Evolutionary conservation across 2,329 filamentous ascomycete species (phyloP).

Genomic region (Thelonectria olida): DNA sequence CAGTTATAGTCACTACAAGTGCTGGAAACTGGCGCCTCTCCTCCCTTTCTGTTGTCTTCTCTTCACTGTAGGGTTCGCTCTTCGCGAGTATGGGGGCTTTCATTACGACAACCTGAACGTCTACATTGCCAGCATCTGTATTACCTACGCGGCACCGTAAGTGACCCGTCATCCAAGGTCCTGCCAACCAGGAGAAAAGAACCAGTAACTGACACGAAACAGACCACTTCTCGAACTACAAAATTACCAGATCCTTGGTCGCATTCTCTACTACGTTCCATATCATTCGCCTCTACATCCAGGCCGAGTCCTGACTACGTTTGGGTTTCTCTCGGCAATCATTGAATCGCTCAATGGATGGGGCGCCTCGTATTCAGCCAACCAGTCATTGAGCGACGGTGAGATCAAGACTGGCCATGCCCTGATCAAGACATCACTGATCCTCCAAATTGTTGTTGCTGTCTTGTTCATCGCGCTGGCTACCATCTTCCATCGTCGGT

Average conservation of each 20-base stretch:
- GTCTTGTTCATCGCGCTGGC: constrained; percentile 59
- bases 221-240: constrained; percentile 67
- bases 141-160: constrained; percentile 48
- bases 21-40: constrained; percentile 63
- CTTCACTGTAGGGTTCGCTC: constrained; percentile 64
- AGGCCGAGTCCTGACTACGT: constrained; percentile 55
- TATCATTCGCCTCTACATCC: constrained; percentile 64
- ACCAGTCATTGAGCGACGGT: constrained; percentile 49
- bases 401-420: constrained; percentile 53
- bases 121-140: constrained; percentile 47
- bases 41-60: constrained; percentile 63
- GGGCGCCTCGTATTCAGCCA: constrained; percentile 59
- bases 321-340: constrained; percentile 55
- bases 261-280: constrained; percentile 65
- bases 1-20: constrained; percentile 59
- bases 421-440: constrained; percentile 60
- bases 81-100: constrained; percentile 47
- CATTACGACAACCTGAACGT: constrained; percentile 43
- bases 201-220: not conserved
- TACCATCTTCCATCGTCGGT: constrained; percentile 58
- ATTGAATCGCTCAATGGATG: constrained; percentile 58
- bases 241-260: constrained; percentile 69
- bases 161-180: constrained; percentile 6
- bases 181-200: not conserved
- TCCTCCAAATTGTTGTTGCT: constrained; percentile 65